phyloP scores from a whole-genome alignment of 2,329 filamentous ascomycete species.

The Fusarium paranaense region DNA sequence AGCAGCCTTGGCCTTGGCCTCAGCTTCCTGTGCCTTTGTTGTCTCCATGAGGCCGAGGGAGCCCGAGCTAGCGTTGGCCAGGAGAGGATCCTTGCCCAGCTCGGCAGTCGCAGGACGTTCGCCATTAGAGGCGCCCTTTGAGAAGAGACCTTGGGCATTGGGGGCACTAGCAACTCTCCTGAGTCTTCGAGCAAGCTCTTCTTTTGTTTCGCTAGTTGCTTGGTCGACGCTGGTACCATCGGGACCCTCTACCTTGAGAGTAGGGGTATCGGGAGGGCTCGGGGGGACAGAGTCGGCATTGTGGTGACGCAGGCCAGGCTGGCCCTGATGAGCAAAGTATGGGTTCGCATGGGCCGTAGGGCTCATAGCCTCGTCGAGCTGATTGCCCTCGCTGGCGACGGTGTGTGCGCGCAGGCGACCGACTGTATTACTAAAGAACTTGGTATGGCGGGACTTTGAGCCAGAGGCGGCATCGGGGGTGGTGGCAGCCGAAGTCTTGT shows the following conservation, averaged over 20 bases:
- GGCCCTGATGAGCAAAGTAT: constrained; percentile 96
- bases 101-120: constrained; percentile 87
- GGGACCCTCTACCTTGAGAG: constrained; percentile 77
- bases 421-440: constrained; percentile 88
- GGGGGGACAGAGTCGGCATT: constrained; percentile 94
- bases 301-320: constrained; percentile 91
- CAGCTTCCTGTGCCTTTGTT: constrained; percentile 36
- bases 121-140: constrained; percentile 62
- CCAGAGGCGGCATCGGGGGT: constrained; percentile 34
- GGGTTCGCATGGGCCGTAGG: constrained; percentile 96
- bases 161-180: constrained; percentile 95
- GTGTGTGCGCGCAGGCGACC: constrained; percentile 90
- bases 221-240: constrained; percentile 73
- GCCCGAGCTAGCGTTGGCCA: constrained; percentile 61
- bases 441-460: constrained; percentile 80
- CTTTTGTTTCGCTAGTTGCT: constrained; percentile 83
- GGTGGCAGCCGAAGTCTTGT: constrained; percentile 28
- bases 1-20: constrained; percentile 52
- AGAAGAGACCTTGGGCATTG: constrained; percentile 93
- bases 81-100: constrained; percentile 82
- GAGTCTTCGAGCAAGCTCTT: constrained; percentile 92
- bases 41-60: constrained; percentile 52
- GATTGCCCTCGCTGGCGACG: constrained; percentile 91
- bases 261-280: constrained; percentile 90
- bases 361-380: constrained; percentile 87